A percentile compares a stretch with the other conserved stretches of the same genome.
phyloP scores from a whole-genome alignment of 257 asterid genomes.

The Plantago elongata region DNA sequence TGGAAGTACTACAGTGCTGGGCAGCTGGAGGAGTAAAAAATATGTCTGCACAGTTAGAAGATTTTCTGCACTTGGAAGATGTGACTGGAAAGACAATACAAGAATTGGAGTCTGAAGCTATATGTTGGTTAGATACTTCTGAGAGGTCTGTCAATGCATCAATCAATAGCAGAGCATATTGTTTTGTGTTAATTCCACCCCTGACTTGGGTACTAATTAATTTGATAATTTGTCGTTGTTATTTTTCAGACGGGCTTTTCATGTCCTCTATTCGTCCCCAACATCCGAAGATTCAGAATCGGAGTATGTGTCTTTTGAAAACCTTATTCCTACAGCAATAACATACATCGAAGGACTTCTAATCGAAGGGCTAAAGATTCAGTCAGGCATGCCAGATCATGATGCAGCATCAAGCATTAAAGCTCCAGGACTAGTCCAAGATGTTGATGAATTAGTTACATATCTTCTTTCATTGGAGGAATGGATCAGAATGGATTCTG shows the following conservation, averaged over 20 bases:
- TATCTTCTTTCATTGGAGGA: constrained; percentile 48
- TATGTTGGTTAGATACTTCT: constrained; percentile 25
- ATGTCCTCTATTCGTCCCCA: constrained; percentile 22
- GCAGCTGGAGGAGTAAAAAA: constrained; percentile 62
- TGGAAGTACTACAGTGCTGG: constrained; percentile 63
- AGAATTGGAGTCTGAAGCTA: constrained; percentile 45
- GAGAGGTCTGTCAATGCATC: constrained; percentile 46
- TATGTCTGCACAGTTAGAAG: constrained; percentile 48
- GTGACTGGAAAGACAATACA: constrained; percentile 64
- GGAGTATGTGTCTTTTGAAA: constrained; percentile 44
- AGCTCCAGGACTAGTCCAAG: constrained; percentile 22
- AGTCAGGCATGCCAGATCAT: constrained; percentile 54
- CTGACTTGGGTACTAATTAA: constrained; percentile 10
- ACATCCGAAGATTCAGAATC: constrained; percentile 26
- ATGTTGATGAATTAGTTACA: constrained; percentile 40
- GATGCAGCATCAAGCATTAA: constrained; percentile 55
- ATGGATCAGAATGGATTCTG: constrained; percentile 51
- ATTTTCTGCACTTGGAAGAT: constrained; percentile 72
- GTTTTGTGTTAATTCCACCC: constrained; percentile 1
- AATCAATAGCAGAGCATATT: not conserved
- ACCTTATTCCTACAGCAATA: constrained; percentile 57
- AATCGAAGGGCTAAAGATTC: constrained; percentile 72
- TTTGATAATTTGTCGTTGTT: constrained; percentile 1
- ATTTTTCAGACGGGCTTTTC: constrained; percentile 28
- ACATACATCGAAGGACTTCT: constrained; percentile 54